These are phyloP conservation scores for Microbotryum scabiosae DNA, from an alignment of 1,284 basidiomycete genomes.

Conservation along the genomic window DNA sequence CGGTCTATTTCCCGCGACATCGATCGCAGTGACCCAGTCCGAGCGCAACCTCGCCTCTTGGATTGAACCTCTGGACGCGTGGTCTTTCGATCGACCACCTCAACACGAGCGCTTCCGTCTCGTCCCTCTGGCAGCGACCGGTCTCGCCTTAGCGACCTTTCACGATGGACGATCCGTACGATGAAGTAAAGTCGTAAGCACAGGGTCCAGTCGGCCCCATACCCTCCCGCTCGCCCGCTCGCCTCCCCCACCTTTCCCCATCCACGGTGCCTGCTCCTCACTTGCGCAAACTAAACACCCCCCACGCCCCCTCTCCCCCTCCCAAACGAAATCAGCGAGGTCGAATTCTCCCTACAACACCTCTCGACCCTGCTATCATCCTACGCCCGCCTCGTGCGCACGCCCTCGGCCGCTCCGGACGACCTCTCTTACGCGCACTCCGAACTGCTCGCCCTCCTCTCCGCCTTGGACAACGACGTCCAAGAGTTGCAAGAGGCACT, in stretches of 20 bases:
- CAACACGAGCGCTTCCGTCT: no score
- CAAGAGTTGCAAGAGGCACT: slow-evolving; percentile 84
- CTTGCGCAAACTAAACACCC: no score
- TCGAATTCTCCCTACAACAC: slow-evolving; percentile 7
- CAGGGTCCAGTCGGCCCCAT: neutral
- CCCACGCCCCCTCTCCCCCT: neutral
- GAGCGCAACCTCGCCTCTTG: no score
- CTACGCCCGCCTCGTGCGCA: neutral
- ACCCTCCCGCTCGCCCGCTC: neutral
- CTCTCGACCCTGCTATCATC: slow-evolving; percentile 3
- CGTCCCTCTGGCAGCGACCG: no score
- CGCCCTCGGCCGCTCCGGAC: neutral
- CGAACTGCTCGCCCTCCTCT: slow-evolving; percentile 65
- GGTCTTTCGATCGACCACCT: no score
- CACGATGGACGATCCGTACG: slow-evolving; percentile 23
- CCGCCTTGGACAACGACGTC: slow-evolving; percentile 68
- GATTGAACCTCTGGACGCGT: no score
- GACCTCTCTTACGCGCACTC: slow-evolving; percentile 12
- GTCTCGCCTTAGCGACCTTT: neutral
- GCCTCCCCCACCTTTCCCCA: rapidly evolving
- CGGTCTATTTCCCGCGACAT: no score
- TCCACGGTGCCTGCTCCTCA: neutral
- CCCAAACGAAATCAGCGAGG: slow-evolving; percentile 21
- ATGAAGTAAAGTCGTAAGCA: slow-evolving; percentile 20
- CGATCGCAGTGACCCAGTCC: no score